Conservation (phyloP, 2,329 filamentous ascomycete species). For the Aureobasidium mangrovei region DNA sequence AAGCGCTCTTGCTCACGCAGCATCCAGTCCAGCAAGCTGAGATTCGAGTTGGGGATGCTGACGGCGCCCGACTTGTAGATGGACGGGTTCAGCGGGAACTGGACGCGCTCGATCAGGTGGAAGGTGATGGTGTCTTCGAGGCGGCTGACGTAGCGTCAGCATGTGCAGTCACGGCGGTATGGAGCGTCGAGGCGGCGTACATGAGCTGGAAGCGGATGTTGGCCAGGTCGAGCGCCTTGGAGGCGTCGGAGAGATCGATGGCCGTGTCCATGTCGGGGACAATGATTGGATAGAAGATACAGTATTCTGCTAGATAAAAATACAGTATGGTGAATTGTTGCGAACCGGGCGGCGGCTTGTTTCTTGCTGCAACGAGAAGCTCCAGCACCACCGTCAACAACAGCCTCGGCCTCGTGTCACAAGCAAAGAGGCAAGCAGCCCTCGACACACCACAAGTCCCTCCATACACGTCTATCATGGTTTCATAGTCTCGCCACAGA, state of each 20-base stretch:
- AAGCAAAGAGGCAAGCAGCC: not conserved
- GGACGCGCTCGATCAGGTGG: conserved; percentile 93
- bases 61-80: conserved; percentile 81
- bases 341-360: not conserved
- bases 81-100: conserved; percentile 84
- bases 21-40: conserved; percentile 92
- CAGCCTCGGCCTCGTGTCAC: conserved; percentile 10
- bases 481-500: not conserved
- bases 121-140: conserved; percentile 97
- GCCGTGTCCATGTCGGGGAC: conserved; percentile 65
- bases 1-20: conserved; percentile 81
- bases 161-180: conserved; percentile 78
- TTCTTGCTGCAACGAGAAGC: not conserved
- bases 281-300: not conserved
- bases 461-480: not conserved
- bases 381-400: not conserved
- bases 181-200: conserved; percentile 70
- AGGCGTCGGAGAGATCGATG: conserved; percentile 64
- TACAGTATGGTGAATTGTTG: not conserved
- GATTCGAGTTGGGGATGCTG: conserved; percentile 59
- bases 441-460: not conserved
- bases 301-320: not conserved
- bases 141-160: conserved; percentile 49
- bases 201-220: conserved; percentile 65
- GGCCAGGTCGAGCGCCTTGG: conserved; percentile 76